Conservation (phyloP, 2,329 filamentous ascomycete genomes). For the Gremmenia infestans region DNA sequence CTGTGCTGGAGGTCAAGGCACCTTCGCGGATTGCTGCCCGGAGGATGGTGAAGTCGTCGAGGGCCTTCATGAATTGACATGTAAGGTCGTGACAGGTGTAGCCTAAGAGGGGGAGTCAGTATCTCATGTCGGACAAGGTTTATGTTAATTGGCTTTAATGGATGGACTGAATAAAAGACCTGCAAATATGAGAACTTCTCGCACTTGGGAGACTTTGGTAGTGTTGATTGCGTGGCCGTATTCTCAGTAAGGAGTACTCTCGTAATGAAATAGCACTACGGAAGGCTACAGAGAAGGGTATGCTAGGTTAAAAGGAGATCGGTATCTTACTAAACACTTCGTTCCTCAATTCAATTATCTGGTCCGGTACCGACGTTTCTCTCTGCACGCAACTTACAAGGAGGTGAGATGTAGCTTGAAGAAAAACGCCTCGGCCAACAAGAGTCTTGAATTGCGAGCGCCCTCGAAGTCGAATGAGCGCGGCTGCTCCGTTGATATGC, state of each 20-base stretch:
- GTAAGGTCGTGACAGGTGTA: constrained; percentile 36
- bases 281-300: too few species aligned
- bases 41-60: constrained; percentile 25
- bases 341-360: constrained; percentile 42
- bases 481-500: constrained; percentile 49
- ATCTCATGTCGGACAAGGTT: background rate
- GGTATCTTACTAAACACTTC: constrained; percentile 24
- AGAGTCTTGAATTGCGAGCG: constrained; percentile 41
- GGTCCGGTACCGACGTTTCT: constrained; percentile 43
- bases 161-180: too few species aligned
- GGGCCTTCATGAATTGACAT: constrained; percentile 40
- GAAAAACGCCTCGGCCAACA: constrained; percentile 47
- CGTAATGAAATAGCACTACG: too few species aligned
- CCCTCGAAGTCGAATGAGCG: constrained; percentile 45
- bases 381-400: constrained; percentile 48
- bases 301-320: background rate
- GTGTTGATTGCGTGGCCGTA: background rate
- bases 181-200: too few species aligned
- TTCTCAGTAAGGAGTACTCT: too few species aligned
- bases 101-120: background rate
- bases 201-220: background rate
- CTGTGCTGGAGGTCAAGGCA: background rate
- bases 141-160: too few species aligned
- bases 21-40: constrained; percentile 9
- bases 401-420: constrained; percentile 47